Conservation (phyloP, 1,284 basidiomycete species). For the Apiotrichum laibachii region DNA sequence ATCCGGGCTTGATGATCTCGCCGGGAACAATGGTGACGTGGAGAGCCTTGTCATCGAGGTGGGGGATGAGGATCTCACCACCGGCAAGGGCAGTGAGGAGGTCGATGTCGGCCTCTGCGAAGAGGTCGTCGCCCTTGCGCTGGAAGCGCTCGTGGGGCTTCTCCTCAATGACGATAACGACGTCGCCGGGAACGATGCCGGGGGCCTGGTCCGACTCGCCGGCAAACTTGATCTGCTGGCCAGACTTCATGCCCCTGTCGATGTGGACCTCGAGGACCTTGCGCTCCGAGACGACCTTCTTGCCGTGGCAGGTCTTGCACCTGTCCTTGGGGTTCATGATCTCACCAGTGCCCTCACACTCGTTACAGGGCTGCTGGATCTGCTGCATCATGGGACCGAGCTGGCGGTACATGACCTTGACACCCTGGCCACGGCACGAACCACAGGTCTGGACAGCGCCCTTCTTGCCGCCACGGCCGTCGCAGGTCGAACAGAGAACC, state of each 20-base stretch:
- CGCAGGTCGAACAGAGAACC: conserved; percentile 88
- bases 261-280: conserved; percentile 98
- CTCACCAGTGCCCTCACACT: conserved; percentile 89
- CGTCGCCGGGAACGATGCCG: conserved; percentile 85
- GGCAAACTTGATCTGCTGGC: conserved; percentile 89
- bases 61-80: conserved; percentile 84
- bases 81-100: conserved; percentile 91
- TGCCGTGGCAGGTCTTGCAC: conserved; percentile 90
- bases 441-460: conserved; percentile 82
- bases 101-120: conserved; percentile 84
- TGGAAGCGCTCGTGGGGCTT: conserved; percentile 89
- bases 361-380: conserved; percentile 91
- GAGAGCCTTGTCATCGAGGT: conserved; percentile 88
- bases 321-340: conserved; percentile 91
- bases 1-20: conserved; percentile 90
- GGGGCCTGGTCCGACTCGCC: conserved; percentile 98
- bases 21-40: conserved; percentile 83
- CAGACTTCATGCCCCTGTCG: conserved; percentile 99
- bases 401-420: conserved; percentile 88
- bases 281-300: conserved; percentile 92
- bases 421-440: conserved; percentile 82
- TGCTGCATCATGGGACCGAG: conserved; percentile 99
- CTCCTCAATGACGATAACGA: conserved; percentile 96
- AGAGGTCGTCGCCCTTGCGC: conserved; percentile 88
- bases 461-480: conserved; percentile 95